Conservation (phyloP, 2,329 filamentous ascomycete genomes). For the Penicillium sp. region DNA sequence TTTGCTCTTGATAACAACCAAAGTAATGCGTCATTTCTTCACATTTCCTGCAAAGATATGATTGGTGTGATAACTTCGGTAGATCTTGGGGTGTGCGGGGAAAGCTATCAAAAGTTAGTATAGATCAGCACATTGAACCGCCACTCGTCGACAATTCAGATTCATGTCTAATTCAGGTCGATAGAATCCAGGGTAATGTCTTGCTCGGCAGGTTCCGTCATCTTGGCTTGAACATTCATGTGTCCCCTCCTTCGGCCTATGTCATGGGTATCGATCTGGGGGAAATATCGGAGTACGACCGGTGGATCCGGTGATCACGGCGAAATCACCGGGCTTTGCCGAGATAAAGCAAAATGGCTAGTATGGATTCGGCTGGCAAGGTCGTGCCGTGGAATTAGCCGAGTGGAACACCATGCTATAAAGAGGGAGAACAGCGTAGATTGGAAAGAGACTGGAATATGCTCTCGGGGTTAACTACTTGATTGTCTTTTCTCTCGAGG, state of each 20-base stretch:
- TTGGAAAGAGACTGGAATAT: not conserved
- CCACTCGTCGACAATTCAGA: not conserved
- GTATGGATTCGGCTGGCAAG: not conserved
- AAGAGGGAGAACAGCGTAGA: not conserved
- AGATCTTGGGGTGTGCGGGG: not conserved
- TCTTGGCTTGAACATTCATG: no score
- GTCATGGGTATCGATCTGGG: no score
- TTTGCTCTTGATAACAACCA: no score
- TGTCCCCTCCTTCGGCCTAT: no score
- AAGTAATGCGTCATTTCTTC: not conserved
- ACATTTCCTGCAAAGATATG: not conserved
- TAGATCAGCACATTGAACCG: not conserved
- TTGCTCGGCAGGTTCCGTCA: no score
- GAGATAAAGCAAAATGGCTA: not conserved
- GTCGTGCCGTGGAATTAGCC: not conserved
- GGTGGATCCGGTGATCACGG: slow-evolving; percentile 1
- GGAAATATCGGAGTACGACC: not conserved
- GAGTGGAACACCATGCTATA: not conserved
- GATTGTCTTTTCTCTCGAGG: not conserved
- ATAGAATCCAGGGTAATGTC: no score
- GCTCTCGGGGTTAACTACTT: not conserved
- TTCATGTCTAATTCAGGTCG: no score
- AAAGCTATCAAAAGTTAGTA: not conserved
- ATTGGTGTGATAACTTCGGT: slow-evolving; percentile 1
- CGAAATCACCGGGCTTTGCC: not conserved